phyloP scores from a whole-genome alignment of 2,329 filamentous ascomycete species.

The Zarea fungicola region DNA sequence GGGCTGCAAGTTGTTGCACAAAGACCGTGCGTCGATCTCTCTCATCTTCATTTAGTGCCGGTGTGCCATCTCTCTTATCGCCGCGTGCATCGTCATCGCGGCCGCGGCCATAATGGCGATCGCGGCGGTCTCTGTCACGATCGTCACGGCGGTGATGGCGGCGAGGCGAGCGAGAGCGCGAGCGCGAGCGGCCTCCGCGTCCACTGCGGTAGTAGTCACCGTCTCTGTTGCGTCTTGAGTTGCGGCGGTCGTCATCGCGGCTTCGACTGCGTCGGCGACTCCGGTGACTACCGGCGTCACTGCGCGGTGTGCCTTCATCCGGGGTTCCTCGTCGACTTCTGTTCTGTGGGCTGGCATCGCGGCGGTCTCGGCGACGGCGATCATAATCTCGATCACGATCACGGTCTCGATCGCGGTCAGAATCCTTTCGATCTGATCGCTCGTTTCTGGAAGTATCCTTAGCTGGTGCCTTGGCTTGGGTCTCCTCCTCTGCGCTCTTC shows the following conservation, averaged over 20 bases:
- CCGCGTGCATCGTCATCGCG: slow-evolving; percentile 44
- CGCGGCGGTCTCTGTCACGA: slow-evolving; percentile 45
- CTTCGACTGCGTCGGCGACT: slow-evolving; percentile 77
- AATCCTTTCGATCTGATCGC: slow-evolving; percentile 42
- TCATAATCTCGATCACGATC: slow-evolving; percentile 46
- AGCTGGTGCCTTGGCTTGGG: slow-evolving; percentile 39
- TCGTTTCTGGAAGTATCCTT: slow-evolving; percentile 48
- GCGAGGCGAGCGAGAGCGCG: slow-evolving; percentile 64
- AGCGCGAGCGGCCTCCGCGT: slow-evolving; percentile 51
- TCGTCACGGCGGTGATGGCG: slow-evolving; percentile 54
- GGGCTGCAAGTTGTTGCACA: slow-evolving; percentile 94
- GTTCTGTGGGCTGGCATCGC: slow-evolving; percentile 51
- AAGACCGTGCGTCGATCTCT: slow-evolving; percentile 95
- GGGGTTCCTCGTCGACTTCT: slow-evolving; percentile 43
- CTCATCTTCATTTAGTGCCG: slow-evolving; percentile 87
- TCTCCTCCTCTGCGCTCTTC: slow-evolving; percentile 50
- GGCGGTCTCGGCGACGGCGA: slow-evolving; percentile 43
- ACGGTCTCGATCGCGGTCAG: slow-evolving; percentile 53
- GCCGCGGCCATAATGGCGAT: slow-evolving; percentile 48
- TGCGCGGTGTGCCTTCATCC: slow-evolving; percentile 62
- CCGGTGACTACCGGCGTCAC: slow-evolving; percentile 74
- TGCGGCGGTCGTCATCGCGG: slow-evolving; percentile 68
- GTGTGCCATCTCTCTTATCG: slow-evolving; percentile 51
- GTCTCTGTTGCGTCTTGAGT: slow-evolving; percentile 67
- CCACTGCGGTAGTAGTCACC: slow-evolving; percentile 62